Percentiles rank a stretch among this genome's conserved stretches.
Evolutionary conservation across 2,329 filamentous ascomycete species (phyloP).

Genomic region (Diaporthe helianthi): DNA sequence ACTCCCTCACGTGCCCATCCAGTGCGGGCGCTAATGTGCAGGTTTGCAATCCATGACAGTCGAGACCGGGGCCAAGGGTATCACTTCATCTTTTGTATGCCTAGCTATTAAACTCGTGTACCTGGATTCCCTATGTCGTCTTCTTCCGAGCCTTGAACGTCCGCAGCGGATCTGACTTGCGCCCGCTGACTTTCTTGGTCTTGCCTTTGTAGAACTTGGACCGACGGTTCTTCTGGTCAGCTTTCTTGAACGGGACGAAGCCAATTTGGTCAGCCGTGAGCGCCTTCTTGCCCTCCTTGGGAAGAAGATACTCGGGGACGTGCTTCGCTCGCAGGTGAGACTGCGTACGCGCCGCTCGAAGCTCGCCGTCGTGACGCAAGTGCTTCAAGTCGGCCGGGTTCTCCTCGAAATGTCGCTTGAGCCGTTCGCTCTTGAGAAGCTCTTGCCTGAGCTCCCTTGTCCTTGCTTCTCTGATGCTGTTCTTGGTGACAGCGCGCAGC

Average conservation of each 20-base stretch:
- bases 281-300: constrained; percentile 74
- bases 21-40: background rate
- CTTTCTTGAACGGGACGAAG: constrained; percentile 73
- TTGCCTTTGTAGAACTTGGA: constrained; percentile 52
- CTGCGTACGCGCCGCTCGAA: constrained; percentile 83
- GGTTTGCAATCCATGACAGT: background rate
- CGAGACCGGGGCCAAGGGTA: constrained; percentile 14
- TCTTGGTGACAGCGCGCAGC: constrained; percentile 84
- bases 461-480: constrained; percentile 88
- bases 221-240: constrained; percentile 54
- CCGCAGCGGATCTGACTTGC: constrained; percentile 84
- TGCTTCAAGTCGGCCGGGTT: constrained; percentile 90
- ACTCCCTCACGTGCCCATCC: background rate
- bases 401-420: constrained; percentile 96
- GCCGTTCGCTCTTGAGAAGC: constrained; percentile 89
- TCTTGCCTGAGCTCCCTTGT: constrained; percentile 88
- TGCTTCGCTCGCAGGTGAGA: constrained; percentile 79
- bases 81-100: constrained; percentile 26
- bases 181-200: constrained; percentile 57
- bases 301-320: constrained; percentile 92
- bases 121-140: constrained; percentile 37
- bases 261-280: constrained; percentile 72
- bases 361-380: constrained; percentile 87
- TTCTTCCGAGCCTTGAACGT: constrained; percentile 76
- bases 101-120: background rate